Evolutionary conservation across 1,284 basidiomycete genomes (phyloP).

Genomic region (Tilletia setariae): DNA sequence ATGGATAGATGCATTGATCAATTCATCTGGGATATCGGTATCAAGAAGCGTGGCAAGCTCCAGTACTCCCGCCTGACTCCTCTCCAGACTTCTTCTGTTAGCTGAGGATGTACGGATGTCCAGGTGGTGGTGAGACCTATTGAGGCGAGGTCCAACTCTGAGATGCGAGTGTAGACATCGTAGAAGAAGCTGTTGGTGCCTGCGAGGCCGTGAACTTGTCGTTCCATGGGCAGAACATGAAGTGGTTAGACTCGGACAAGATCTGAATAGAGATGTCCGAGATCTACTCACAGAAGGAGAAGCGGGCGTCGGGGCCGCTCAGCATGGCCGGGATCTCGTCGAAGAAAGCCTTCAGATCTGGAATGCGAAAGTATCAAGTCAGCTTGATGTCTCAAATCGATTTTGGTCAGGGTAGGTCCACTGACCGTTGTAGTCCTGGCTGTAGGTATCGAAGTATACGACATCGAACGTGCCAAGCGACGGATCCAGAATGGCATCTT

Average conservation of each 20-base stretch:
- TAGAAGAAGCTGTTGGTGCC: conserved; percentile 79
- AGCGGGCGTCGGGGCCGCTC: conserved; percentile 67
- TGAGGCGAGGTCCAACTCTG: conserved; percentile 79
- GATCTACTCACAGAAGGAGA: conserved; percentile 67
- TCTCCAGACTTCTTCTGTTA: conserved; percentile 43
- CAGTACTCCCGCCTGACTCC: conserved; percentile 49
- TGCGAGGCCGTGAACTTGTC: conserved; percentile 77
- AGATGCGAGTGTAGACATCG: conserved; percentile 81
- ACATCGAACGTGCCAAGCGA: conserved; percentile 72
- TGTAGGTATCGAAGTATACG: conserved; percentile 92
- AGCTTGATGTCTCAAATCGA: too few species aligned
- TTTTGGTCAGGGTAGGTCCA: background rate
- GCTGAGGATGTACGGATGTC: conserved; percentile 65
- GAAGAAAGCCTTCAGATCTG: conserved; percentile 77
- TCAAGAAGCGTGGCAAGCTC: conserved; percentile 35
- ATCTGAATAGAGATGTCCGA: background rate
- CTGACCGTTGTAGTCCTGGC: conserved; percentile 75
- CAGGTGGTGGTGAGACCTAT: conserved; percentile 72
- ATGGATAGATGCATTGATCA: too few species aligned
- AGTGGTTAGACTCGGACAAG: background rate
- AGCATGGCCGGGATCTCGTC: conserved; percentile 75
- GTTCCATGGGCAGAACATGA: background rate
- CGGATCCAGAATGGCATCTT: conserved; percentile 70
- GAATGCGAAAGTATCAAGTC: background rate
- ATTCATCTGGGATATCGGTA: conserved; percentile 30